A percentile compares a stretch with the other conserved stretches of the same genome.
Conservation (phyloP, 805 yeast species). For the Yamadazyma akitaensis region DNA sequence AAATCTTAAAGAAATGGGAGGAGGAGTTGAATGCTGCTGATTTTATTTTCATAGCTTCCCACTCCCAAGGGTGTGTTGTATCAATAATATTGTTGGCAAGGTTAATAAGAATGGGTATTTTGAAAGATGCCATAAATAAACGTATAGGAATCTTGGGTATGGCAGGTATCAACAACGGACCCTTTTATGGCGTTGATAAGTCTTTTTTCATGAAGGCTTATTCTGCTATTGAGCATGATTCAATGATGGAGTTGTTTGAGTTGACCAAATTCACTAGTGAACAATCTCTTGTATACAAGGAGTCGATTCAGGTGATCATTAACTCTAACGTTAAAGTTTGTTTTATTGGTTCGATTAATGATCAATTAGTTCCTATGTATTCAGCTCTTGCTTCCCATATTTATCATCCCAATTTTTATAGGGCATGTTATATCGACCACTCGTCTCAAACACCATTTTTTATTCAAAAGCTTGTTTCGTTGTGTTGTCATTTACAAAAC, state of each 20-base stretch:
- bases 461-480: slow-evolving; percentile 66
- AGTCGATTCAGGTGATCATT: slow-evolving; percentile 62
- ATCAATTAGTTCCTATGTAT: slow-evolving; percentile 89
- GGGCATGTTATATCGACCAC: slow-evolving; percentile 88
- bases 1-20: slow-evolving; percentile 66
- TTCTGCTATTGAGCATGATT: slow-evolving; percentile 84
- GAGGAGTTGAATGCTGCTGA: slow-evolving; percentile 65
- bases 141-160: slow-evolving; percentile 76
- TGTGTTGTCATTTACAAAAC: slow-evolving; percentile 73
- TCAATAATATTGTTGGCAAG: slow-evolving; percentile 74
- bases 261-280: slow-evolving; percentile 73
- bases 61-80: slow-evolving; percentile 96
- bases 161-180: slow-evolving; percentile 97
- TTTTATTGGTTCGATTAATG: slow-evolving; percentile 86
- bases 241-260: slow-evolving; percentile 81
- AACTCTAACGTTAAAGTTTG: slow-evolving; percentile 72
- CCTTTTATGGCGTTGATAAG: slow-evolving; percentile 87
- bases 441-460: slow-evolving; percentile 76
- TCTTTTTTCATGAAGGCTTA: slow-evolving; percentile 81
- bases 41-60: slow-evolving; percentile 86
- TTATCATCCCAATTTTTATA: slow-evolving; percentile 82
- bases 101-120: slow-evolving; percentile 56
- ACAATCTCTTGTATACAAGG: slow-evolving; percentile 68
- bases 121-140: slow-evolving; percentile 37
- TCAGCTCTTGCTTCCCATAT: slow-evolving; percentile 81